Evolutionary conservation across 805 yeast species (phyloP).

Genomic region (Candida loeiensis): DNA sequence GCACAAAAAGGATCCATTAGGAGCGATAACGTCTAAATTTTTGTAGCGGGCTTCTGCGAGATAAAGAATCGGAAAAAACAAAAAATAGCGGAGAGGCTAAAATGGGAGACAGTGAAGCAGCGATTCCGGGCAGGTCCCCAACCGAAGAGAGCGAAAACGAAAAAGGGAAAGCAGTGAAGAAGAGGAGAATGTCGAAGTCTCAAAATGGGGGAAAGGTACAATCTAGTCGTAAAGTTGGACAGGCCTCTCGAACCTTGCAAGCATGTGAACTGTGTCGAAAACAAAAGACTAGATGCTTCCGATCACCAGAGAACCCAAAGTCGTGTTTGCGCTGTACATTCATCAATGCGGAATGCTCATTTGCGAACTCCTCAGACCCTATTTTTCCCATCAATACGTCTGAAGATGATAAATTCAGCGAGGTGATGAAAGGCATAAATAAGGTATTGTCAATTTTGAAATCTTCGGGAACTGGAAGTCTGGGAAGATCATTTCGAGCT

Average conservation of each 20-base stretch:
- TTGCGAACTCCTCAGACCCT: conserved; percentile 25
- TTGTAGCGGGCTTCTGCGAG: too few species aligned
- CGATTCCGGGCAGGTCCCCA: too few species aligned
- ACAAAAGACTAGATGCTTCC: conserved; percentile 61
- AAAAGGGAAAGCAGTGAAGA: not conserved
- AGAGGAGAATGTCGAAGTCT: conserved; percentile 1
- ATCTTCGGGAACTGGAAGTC: not conserved
- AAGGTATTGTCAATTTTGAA: conserved; percentile 31
- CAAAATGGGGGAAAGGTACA: conserved; percentile 1
- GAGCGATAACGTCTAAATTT: not conserved
- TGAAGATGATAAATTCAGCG: conserved; percentile 22
- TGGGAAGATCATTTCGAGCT: not conserved
- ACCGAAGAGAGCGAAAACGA: not conserved
- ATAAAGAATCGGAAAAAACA: too few species aligned
- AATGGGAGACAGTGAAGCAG: not conserved
- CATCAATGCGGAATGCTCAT: conserved; percentile 50
- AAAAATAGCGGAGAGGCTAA: not conserved
- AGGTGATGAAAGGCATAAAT: conserved; percentile 32
- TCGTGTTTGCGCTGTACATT: conserved; percentile 60
- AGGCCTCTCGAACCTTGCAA: conserved; percentile 41
- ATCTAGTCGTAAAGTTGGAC: conserved; percentile 12
- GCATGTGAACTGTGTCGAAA: conserved; percentile 57
- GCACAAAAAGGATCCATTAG: not conserved
- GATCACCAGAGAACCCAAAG: conserved; percentile 41
- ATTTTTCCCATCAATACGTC: conserved; percentile 2